Evolutionary conservation across 2,329 filamentous ascomycete genomes (phyloP).

Genomic region (Aureobasidium sp.): DNA sequence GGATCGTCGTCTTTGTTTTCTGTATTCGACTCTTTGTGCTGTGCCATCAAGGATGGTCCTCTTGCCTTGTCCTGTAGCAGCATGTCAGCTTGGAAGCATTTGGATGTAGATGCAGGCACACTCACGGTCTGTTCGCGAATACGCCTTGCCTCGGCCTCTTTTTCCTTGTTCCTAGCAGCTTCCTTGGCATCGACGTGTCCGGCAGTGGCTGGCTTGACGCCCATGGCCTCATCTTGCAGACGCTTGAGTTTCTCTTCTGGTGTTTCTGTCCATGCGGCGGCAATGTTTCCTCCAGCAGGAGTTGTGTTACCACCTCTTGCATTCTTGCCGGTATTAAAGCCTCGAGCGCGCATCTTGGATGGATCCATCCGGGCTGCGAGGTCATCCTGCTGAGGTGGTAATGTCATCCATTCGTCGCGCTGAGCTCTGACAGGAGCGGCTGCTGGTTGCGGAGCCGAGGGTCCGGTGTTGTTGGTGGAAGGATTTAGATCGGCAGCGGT

Average conservation of each 20-base stretch:
- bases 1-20: constrained; percentile 79
- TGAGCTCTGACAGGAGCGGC: constrained; percentile 36
- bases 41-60: constrained; percentile 35
- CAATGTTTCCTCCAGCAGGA: constrained; percentile 25
- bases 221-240: constrained; percentile 70
- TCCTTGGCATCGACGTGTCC: constrained; percentile 4
- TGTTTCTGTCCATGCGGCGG: constrained; percentile 81
- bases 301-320: constrained; percentile 39
- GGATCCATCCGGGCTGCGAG: constrained; percentile 63
- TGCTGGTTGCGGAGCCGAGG: background rate
- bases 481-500: constrained; percentile 16
- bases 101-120: constrained; percentile 18
- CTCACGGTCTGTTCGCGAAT: constrained; percentile 55
- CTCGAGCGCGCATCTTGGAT: constrained; percentile 72
- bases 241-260: constrained; percentile 78
- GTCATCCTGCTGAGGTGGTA: constrained; percentile 44
- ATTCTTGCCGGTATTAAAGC: constrained; percentile 68
- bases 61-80: constrained; percentile 33
- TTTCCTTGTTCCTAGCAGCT: constrained; percentile 26
- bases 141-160: constrained; percentile 41
- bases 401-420: constrained; percentile 63
- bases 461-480: background rate
- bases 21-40: constrained; percentile 39
- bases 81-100: constrained; percentile 13
- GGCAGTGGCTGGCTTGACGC: constrained; percentile 9